Evolutionary conservation across 192 early-diverging fungal genomes (phyloP).

Genomic region (Backusella tuberculispora): DNA sequence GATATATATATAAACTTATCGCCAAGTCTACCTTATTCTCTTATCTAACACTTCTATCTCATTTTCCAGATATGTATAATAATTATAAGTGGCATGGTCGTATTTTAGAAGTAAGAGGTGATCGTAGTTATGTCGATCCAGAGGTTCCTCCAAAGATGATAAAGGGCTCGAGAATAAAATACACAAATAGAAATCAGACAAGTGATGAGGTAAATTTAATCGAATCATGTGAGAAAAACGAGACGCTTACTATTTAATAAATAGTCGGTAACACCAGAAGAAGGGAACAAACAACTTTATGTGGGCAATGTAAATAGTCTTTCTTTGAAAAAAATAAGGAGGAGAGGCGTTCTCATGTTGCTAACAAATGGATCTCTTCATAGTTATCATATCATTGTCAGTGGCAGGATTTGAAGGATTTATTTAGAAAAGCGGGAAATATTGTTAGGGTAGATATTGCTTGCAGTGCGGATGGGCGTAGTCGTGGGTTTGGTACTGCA

Average conservation of each 20-base stretch:
- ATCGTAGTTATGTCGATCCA: slow-evolving; percentile 58
- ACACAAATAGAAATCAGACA: slow-evolving; percentile 26
- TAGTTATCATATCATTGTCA: slow-evolving; percentile 73
- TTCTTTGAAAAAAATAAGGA: neutral
- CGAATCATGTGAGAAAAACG: slow-evolving; percentile 11
- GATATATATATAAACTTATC: neutral
- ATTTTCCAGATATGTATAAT: slow-evolving; percentile 57
- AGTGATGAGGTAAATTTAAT: slow-evolving; percentile 10
- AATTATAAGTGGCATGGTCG: slow-evolving; percentile 74
- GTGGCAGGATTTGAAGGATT: slow-evolving; percentile 85
- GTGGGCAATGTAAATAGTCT: slow-evolving; percentile 72
- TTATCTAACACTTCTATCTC: slow-evolving; percentile 1
- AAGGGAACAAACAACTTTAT: slow-evolving; percentile 56
- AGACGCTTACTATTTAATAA: slow-evolving; percentile 13
- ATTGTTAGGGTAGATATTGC: slow-evolving; percentile 74
- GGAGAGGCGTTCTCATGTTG: neutral
- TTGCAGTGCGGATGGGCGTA: slow-evolving; percentile 62
- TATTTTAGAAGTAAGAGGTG: slow-evolving; percentile 74
- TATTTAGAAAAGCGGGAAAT: slow-evolving; percentile 70
- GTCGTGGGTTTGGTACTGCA: slow-evolving; percentile 76
- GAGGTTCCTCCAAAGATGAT: neutral
- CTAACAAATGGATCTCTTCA: slow-evolving; percentile 3
- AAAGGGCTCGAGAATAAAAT: slow-evolving; percentile 18
- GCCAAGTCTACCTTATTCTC: neutral
- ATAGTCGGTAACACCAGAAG: slow-evolving; percentile 13